Evolutionary conservation across 768 basidiomycete species (phyloP).

Genomic region (Saitozyma podzolica): DNA sequence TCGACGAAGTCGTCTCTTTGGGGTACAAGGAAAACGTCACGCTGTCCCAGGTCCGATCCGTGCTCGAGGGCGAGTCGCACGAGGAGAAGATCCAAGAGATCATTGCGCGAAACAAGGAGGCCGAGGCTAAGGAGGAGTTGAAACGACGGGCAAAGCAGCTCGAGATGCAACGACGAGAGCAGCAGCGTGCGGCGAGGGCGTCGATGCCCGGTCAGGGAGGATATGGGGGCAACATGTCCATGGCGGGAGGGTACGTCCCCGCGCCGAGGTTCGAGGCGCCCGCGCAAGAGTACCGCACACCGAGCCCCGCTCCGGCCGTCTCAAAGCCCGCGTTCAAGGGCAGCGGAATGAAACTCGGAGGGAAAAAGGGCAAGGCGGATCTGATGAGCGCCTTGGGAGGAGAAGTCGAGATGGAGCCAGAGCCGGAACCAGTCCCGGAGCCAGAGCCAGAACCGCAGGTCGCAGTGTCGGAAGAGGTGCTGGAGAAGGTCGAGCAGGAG

Average conservation of each 20-base stretch:
- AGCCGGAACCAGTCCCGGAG: constrained; percentile 25
- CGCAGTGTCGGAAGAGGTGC: constrained; percentile 50
- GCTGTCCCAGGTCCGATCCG: constrained; percentile 55
- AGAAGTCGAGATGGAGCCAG: constrained; percentile 55
- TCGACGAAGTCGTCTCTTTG: constrained; percentile 92
- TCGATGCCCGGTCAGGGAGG: constrained; percentile 60
- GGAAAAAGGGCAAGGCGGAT: constrained; percentile 85
- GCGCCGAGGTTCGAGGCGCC: constrained; percentile 69
- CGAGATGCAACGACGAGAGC: constrained; percentile 95
- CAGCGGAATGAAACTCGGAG: constrained; percentile 92
- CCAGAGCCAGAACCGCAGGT: constrained; percentile 51
- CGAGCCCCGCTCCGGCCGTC: constrained; percentile 28
- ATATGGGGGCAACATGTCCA: constrained; percentile 61
- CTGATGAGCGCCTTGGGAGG: constrained; percentile 83
- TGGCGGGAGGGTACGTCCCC: constrained; percentile 66
- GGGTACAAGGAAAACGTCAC: constrained; percentile 62
- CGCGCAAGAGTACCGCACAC: constrained; percentile 34
- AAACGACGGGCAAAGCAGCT: constrained; percentile 96
- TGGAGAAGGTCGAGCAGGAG: constrained; percentile 73
- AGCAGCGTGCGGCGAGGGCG: constrained; percentile 69
- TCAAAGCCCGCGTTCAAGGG: constrained; percentile 79
- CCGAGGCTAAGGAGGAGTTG: constrained; percentile 97
- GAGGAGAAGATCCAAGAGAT: constrained; percentile 86
- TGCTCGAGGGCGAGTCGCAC: constrained; percentile 58
- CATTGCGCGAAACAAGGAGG: constrained; percentile 98